Evolutionary conservation across 2,329 filamentous ascomycete genomes (phyloP).

Genomic region (Fusarium sp.): DNA sequence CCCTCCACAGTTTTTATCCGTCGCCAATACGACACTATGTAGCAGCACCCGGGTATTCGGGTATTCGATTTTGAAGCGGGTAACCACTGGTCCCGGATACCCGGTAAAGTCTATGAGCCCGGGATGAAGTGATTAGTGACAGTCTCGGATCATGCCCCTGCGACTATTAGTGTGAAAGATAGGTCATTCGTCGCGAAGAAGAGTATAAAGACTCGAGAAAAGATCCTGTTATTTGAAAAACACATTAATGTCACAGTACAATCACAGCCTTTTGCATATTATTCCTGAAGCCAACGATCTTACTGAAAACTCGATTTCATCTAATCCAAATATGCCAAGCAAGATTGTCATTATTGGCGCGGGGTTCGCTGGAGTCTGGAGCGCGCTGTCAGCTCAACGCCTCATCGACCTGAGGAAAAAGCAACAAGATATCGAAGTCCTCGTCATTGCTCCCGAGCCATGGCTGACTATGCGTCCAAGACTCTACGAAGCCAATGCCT

Average conservation of each 20-base stretch:
- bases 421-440: conserved; percentile 39
- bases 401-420: conserved; percentile 6
- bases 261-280: too few species aligned
- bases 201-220: not conserved
- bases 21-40: too few species aligned
- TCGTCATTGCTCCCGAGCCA: conserved; percentile 51
- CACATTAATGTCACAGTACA: too few species aligned
- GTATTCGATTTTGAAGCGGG: not conserved
- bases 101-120: too few species aligned
- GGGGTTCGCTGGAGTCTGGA: conserved; percentile 28
- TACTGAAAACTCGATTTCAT: too few species aligned
- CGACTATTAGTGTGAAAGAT: too few species aligned
- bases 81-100: not conserved
- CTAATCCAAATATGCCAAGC: not conserved
- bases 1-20: too few species aligned
- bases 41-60: not conserved
- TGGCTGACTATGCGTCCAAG: conserved; percentile 49
- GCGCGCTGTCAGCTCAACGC: conserved; percentile 24
- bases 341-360: conserved; percentile 25
- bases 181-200: not conserved
- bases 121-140: too few species aligned
- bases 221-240: fast-evolving
- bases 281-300: too few species aligned
- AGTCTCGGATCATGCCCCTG: too few species aligned
- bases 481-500: conserved; percentile 50